Evolutionary conservation across 2,329 filamentous ascomycete genomes (phyloP).

Genomic region (Botryotinia narcissicola): DNA sequence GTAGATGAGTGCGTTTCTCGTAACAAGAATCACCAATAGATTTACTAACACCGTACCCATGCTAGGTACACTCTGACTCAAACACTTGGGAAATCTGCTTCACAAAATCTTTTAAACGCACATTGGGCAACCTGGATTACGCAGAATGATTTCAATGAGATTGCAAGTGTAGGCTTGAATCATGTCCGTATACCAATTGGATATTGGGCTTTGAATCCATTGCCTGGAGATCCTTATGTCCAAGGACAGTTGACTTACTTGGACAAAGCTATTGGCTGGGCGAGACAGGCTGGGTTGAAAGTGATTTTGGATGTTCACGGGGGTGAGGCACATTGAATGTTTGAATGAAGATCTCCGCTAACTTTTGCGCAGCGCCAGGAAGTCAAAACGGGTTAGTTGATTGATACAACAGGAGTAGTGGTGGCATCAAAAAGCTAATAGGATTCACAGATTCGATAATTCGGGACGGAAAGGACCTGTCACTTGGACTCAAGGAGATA

Average conservation of each 20-base stretch:
- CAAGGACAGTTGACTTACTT: slow-evolving; percentile 59
- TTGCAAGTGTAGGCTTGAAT: slow-evolving; percentile 52
- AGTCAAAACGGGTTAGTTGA: slow-evolving; percentile 55
- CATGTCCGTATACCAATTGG: slow-evolving; percentile 64
- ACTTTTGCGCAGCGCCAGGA: slow-evolving; percentile 47
- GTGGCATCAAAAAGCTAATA: not conserved
- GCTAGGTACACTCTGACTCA: slow-evolving; percentile 39
- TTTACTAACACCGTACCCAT: not conserved
- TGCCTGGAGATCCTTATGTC: slow-evolving; percentile 58
- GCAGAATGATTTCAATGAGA: slow-evolving; percentile 44
- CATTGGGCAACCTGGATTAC: slow-evolving; percentile 60
- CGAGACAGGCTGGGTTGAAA: slow-evolving; percentile 55
- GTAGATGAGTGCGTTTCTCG: slow-evolving; percentile 38
- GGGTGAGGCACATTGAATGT: slow-evolving; percentile 43
- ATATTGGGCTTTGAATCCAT: slow-evolving; percentile 59
- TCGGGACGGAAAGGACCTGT: slow-evolving; percentile 52
- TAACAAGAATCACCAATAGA: not conserved
- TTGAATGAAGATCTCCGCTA: not conserved
- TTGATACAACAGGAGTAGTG: not conserved
- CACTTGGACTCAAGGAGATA: slow-evolving; percentile 47
- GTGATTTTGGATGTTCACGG: slow-evolving; percentile 68
- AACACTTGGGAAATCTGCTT: slow-evolving; percentile 47
- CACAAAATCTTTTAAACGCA: slow-evolving; percentile 45
- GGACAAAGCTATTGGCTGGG: slow-evolving; percentile 58
- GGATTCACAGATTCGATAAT: slow-evolving; percentile 54